These are phyloP conservation scores for Aureobasidium sp. DNA, from an alignment of 2,329 filamentous ascomycete genomes.

Conservation along the genomic window DNA sequence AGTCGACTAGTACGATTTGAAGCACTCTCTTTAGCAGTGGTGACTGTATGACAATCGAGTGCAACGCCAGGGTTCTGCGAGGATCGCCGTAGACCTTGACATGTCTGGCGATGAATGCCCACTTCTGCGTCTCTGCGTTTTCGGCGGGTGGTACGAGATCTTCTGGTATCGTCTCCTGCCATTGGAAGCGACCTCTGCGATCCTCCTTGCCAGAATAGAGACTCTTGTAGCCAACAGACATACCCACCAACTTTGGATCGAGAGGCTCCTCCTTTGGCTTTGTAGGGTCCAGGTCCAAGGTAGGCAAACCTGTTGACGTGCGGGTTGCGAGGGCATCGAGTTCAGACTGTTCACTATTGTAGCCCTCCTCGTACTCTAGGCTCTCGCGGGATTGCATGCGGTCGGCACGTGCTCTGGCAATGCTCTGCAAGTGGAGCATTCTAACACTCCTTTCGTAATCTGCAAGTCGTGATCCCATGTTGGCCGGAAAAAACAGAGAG, in stretches of 20 bases:
- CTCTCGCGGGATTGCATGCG: background rate
- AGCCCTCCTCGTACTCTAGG: background rate
- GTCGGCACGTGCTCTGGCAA: background rate
- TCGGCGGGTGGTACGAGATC: slow-evolving; percentile 50
- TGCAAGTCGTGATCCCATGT: no score
- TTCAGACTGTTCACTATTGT: background rate
- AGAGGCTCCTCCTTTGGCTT: background rate
- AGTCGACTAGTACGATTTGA: slow-evolving; percentile 45
- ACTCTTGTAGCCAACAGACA: slow-evolving; percentile 35
- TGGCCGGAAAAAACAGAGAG: no score
- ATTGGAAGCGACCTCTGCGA: slow-evolving; percentile 41
- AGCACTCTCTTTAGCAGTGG: slow-evolving; percentile 51
- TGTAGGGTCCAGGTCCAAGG: background rate
- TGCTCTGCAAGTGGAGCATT: no score
- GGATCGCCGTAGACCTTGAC: slow-evolving; percentile 42
- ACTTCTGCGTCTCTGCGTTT: slow-evolving; percentile 52
- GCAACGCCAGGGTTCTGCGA: slow-evolving; percentile 50
- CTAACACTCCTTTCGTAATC: no score
- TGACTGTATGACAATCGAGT: slow-evolving; percentile 57
- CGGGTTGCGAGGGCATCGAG: background rate
- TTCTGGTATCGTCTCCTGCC: slow-evolving; percentile 48
- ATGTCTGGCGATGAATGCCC: slow-evolving; percentile 52
- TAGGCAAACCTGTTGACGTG: background rate
- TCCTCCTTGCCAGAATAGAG: slow-evolving; percentile 45
- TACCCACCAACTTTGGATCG: slow-evolving; percentile 21